Conservation (phyloP, 805 yeast species). For the Saccharomycopsis fodiens region DNA sequence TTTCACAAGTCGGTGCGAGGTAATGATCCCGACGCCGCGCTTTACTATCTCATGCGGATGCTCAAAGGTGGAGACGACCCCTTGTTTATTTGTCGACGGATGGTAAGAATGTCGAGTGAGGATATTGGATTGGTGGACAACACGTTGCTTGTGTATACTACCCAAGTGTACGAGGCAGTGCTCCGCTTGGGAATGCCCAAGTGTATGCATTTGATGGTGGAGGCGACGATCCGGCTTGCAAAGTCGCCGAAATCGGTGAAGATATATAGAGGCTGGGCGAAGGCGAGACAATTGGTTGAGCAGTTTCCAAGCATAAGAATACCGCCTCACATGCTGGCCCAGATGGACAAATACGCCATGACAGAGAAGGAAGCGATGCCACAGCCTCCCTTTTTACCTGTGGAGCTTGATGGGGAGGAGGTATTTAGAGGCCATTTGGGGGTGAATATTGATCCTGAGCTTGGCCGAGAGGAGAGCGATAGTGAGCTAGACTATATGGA, state of each 20-base stretch:
- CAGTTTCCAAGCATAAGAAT: conserved; percentile 4
- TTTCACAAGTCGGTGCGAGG: conserved; percentile 93
- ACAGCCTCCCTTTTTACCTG: conserved; percentile 9
- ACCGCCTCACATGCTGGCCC: conserved; percentile 6
- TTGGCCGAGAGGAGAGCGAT: conserved; percentile 7
- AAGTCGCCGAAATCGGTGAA: conserved; percentile 80
- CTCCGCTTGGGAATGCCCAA: conserved; percentile 94
- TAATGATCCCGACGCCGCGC: conserved; percentile 79
- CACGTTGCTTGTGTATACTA: conserved; percentile 75
- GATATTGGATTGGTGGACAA: conserved; percentile 87
- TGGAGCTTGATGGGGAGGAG: conserved; percentile 1
- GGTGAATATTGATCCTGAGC: conserved; percentile 1
- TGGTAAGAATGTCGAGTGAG: conserved; percentile 93
- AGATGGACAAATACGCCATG: neutral
- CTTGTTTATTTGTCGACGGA: conserved; percentile 75
- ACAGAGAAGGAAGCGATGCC: conserved; percentile 1
- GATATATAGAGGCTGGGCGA: conserved; percentile 72
- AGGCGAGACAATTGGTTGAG: conserved; percentile 20
- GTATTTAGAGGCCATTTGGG: conserved; percentile 15
- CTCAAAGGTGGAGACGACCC: conserved; percentile 93
- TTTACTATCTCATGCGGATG: conserved; percentile 85
- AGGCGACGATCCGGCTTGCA: conserved; percentile 88
- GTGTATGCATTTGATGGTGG: conserved; percentile 81
- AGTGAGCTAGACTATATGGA: conserved; percentile 18
- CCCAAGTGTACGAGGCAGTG: conserved; percentile 77